Percentiles rank a stretch among this genome's conserved stretches.
Evolutionary conservation across 345 rosid genomes (phyloP).

Genomic region (Melaleuca alternifolia): DNA sequence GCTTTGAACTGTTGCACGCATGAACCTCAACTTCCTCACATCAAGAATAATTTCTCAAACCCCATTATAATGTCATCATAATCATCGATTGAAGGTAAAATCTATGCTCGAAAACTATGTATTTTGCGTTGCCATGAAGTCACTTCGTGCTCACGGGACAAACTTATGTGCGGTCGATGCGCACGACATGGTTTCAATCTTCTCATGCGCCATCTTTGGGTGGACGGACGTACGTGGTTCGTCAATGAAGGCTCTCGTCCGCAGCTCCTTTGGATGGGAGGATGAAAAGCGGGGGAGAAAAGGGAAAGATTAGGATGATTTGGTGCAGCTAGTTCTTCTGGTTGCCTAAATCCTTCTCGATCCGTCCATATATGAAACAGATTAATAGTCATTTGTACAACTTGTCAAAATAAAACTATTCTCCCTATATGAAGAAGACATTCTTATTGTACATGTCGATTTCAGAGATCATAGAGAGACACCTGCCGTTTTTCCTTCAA

Average conservation of each 20-base stretch:
- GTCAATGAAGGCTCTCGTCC: neutral
- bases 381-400: neutral
- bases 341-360: neutral
- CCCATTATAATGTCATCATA: neutral
- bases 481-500: neutral
- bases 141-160: neutral
- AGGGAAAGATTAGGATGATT: accelerated
- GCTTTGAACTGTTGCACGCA: neutral
- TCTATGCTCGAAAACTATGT: neutral
- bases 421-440: neutral
- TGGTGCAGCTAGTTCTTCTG: neutral
- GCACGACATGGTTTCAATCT: neutral
- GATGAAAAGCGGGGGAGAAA: neutral
- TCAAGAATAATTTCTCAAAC: neutral
- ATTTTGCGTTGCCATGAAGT: accelerated
- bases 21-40: neutral
- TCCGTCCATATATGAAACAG: neutral
- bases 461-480: neutral
- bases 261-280: accelerated
- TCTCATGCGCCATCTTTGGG: neutral
- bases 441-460: neutral
- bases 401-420: too few relatives aligned
- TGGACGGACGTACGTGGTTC: accelerated
- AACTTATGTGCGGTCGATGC: neutral
- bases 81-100: too few relatives aligned